phyloP scores from a whole-genome alignment of 192 early-diverging fungal species.

The Coemansia biformis region DNA sequence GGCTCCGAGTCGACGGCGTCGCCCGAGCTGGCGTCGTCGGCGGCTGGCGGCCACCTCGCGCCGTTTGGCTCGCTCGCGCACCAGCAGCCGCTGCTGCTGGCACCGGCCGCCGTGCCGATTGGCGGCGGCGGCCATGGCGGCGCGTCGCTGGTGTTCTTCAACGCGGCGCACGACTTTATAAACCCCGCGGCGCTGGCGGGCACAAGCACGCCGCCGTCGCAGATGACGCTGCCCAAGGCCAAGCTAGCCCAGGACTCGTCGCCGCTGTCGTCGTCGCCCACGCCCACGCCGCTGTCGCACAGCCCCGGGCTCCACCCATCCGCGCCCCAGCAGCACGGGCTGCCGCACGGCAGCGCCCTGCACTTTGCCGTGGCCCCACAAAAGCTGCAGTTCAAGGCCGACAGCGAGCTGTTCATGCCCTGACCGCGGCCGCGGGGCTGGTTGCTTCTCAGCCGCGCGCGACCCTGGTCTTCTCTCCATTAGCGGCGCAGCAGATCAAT shows the following conservation, averaged over 20 bases:
- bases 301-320: conserved; percentile 21
- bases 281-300: conserved; percentile 28
- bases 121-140: background rate
- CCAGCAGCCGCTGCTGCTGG: conserved; percentile 5
- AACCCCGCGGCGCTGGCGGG: conserved; percentile 21
- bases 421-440: too few species aligned
- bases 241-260: conserved; percentile 21
- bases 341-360: conserved; percentile 14
- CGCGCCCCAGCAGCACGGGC: background rate
- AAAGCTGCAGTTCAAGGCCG: conserved; percentile 43
- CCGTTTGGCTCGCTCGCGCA: conserved; percentile 1
- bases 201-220: conserved; percentile 18
- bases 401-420: conserved; percentile 37
- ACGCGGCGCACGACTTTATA: conserved; percentile 22
- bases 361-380: conserved; percentile 40
- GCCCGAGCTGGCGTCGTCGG: conserved; percentile 29
- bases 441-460: conserved; percentile 1
- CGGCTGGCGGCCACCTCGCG: conserved; percentile 12
- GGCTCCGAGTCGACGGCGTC: conserved; percentile 42
- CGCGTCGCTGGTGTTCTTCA: conserved; percentile 11
- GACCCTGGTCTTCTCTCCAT: too few species aligned
- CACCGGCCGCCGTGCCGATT: background rate
- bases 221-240: conserved; percentile 21
- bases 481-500: too few species aligned
- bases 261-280: conserved; percentile 35